Percentiles rank a stretch among this genome's conserved stretches.
These are phyloP conservation scores for Zygoascus ofunaensis DNA, from an alignment of 805 yeast species.

Conservation along the genomic window DNA sequence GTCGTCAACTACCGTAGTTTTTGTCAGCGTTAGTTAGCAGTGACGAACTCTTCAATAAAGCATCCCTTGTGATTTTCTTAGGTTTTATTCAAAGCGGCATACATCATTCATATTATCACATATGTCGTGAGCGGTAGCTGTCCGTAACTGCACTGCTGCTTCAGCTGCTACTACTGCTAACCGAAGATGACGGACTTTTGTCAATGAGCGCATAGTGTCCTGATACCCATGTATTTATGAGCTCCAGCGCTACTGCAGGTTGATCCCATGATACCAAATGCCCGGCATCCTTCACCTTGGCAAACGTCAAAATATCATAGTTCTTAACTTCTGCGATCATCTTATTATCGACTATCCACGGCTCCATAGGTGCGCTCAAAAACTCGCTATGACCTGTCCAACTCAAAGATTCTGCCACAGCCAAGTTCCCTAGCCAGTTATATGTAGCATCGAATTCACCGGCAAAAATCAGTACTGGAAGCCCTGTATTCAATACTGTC, in stretches of 20 bases:
- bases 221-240: slow-evolving; percentile 67
- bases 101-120: too few relatives aligned
- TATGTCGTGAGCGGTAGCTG: too few relatives aligned
- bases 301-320: slow-evolving; percentile 61
- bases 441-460: slow-evolving; percentile 93
- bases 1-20: too few relatives aligned
- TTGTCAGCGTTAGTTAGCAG: too few relatives aligned
- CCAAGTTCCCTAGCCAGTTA: slow-evolving; percentile 89
- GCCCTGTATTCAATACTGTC: slow-evolving; percentile 53
- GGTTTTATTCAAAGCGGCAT: too few relatives aligned
- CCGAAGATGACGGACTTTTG: too few relatives aligned
- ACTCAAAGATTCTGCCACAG: slow-evolving; percentile 64
- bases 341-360: slow-evolving; percentile 38
- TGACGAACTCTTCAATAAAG: too few relatives aligned
- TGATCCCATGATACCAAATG: slow-evolving; percentile 86
- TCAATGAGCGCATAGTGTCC: neutral
- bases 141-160: too few relatives aligned
- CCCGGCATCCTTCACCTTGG: slow-evolving; percentile 76
- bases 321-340: slow-evolving; percentile 63
- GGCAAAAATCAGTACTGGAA: slow-evolving; percentile 81
- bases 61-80: too few relatives aligned
- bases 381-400: slow-evolving; percentile 53
- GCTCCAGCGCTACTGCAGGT: slow-evolving; percentile 62
- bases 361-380: slow-evolving; percentile 29
- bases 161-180: too few relatives aligned